phyloP scores from a whole-genome alignment of 768 basidiomycete species.

The Hydnomerulius pinastri region DNA sequence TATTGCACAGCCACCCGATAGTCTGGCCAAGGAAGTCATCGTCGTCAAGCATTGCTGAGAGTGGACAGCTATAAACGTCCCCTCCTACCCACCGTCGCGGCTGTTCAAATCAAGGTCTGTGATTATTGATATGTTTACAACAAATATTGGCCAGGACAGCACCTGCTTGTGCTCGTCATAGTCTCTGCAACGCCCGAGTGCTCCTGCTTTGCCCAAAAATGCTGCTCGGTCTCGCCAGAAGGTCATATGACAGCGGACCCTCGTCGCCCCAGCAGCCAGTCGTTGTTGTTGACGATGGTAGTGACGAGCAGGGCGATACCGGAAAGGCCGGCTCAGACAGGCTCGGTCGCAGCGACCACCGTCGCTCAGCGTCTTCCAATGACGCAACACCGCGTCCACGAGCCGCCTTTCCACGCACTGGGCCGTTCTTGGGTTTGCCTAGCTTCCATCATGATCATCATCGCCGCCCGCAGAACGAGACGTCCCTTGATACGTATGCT shows the following conservation, averaged over 20 bases:
- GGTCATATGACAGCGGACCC: constrained; percentile 24
- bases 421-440: constrained; percentile 21
- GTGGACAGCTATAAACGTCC: constrained; percentile 4
- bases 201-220: constrained; percentile 15
- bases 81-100: constrained; percentile 7
- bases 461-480: constrained; percentile 5
- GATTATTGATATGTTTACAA: constrained; percentile 9
- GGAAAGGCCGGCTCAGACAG: constrained; percentile 7
- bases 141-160: background rate
- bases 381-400: constrained; percentile 54
- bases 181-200: background rate
- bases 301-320: constrained; percentile 7
- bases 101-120: constrained; percentile 23
- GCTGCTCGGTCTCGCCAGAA: constrained; percentile 22
- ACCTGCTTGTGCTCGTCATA: constrained; percentile 2
- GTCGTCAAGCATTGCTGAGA: background rate
- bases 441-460: constrained; percentile 8
- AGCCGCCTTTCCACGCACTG: constrained; percentile 24
- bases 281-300: constrained; percentile 7
- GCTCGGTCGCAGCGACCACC: constrained; percentile 20
- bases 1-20: constrained; percentile 22
- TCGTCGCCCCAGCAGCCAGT: constrained; percentile 12
- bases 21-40: background rate
- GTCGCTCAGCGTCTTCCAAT: constrained; percentile 42
- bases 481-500: constrained; percentile 9